Base-by-base conservation (phyloP, 805 yeast species). In the Starmerella cellae region DNA sequence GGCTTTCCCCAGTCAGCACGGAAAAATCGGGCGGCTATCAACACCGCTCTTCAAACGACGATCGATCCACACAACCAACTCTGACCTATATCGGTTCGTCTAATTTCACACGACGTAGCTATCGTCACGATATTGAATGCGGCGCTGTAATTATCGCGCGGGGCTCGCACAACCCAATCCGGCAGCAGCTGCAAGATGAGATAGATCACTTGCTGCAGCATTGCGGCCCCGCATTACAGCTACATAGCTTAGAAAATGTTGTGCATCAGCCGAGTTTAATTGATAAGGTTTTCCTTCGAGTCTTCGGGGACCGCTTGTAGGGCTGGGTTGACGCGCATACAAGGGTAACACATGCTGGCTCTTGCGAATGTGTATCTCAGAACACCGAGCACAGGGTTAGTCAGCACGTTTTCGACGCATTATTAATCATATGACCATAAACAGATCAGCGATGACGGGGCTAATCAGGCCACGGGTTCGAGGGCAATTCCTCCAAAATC, bases 81-180 rank as follows among this genome's bases (percentile, higher is more conserved):
- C 62, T 83, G 11, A 82, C 95, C 0, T 74, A 87, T 5, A 70
- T 91, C 38, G 98, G 98, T 0, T 82, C 95, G 1, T 84, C 96
- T 0, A 91, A 91, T 59, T 91, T 85, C 60, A 91, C 98, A 0
- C 74, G 79, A 48, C 69, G 98, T 47, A 87, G 96, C 0, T 88
- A 88, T 55, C 70, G 79, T 2, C 72, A 79, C 45, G 98, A 91
- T 60, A 66, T 91, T 44, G 98, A 91, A 62, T 71, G 88, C 6
- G 88, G 91, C 56, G 93, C 87, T 0, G 65, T 91, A 1, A 60
- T 88, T 1, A 62, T 85, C 13, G 87, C 96, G 5, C 32, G 30
- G 4, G 29, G 19, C 19, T 14, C 18, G 3, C 11, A 20, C 11
- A 20, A 36, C 26, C 11, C 22, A 4, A 13, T 42, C 4, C 16